Evolutionary conservation across 305 asterid genomes (phyloP).

Genomic region (Solanum chacoense): DNA sequence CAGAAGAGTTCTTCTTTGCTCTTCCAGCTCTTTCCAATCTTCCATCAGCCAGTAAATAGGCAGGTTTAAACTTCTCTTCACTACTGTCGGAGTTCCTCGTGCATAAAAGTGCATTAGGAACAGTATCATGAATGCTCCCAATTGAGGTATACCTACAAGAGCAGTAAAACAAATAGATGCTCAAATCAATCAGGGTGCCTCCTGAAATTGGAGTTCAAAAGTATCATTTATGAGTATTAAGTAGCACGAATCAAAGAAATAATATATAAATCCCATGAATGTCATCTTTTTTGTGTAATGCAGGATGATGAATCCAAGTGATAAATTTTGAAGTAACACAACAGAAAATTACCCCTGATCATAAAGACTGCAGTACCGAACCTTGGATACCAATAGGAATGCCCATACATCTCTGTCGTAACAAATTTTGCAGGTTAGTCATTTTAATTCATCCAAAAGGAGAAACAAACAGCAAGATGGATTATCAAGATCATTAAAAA

Average conservation of each 20-base stretch:
- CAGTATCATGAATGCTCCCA: constrained; percentile 87
- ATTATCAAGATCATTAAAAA: neutral
- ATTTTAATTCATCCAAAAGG: constrained; percentile 1
- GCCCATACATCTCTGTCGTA: constrained; percentile 86
- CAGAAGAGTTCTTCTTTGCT: constrained; percentile 44
- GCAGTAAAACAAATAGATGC: neutral
- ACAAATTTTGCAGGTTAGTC: constrained; percentile 19
- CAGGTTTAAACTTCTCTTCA: constrained; percentile 62
- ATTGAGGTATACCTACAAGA: constrained; percentile 79
- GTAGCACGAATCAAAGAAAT: neutral
- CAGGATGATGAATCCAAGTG: neutral
- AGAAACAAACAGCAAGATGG: neutral
- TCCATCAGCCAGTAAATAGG: constrained; percentile 80
- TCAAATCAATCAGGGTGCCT: neutral
- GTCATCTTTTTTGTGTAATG: neutral
- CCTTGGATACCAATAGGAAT: constrained; percentile 81
- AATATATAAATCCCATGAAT: neutral
- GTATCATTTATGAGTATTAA: neutral
- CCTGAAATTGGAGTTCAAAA: neutral
- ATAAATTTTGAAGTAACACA: neutral
- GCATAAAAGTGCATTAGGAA: constrained; percentile 58
- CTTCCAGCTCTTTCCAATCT: constrained; percentile 94
- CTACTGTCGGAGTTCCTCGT: constrained; percentile 22
- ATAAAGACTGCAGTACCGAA: constrained; percentile 77
- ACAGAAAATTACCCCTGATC: constrained; percentile 64